Evolutionary conservation across 2,329 filamentous ascomycete genomes (phyloP), one percentile per base, ranked within the genome.

Genomic region (Venturia oleaginea): DNA sequence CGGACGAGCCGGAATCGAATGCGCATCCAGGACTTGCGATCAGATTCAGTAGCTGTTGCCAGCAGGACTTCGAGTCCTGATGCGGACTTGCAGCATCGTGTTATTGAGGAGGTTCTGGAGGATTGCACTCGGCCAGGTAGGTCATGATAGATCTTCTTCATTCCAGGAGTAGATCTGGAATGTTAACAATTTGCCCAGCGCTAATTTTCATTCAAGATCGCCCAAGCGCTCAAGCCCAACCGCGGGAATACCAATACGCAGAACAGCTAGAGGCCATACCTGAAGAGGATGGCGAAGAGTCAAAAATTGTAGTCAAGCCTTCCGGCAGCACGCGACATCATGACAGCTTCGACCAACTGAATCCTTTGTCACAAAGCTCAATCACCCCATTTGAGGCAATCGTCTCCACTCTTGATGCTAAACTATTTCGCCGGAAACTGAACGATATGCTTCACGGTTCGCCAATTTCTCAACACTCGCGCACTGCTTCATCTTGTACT

Each of bases 401-500:
- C 0, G 19, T 57, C 27, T 34, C 30, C 27, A 34, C 3, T 57
- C 8, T 57, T 34, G 51, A 57, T 34, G 30, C 27, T n/a, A 57
- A n/a, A 34, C 4, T 4, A 19, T 57, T 34, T n/a, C 51, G 8
- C 24, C 51, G 19, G 7, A 34, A 15, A n/a, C 51, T 34, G 2
- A 10, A 8, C 30, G 51, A 57, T 13, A 34, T 22, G 30, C 51
- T 34, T 32, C 51, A 57, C 27, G 30, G 51, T 13, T 34, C 51
- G 7, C 51, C 51, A 34, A 34, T 1, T 22, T 57, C 51, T 8
- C 19, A 32, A 57, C 19, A 57, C 30, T 57, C 51, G 11, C 7
- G 51, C 51, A 57, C 51, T n/a, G 51, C 51, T n/a, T 57, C 51
- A 57, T 57, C 51, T 19, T 57, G 15, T 17, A 57, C 51, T 3